Evolutionary conservation across 2,329 filamentous ascomycete species (phyloP).

Genomic region (Neoarthrinium moseri): DNA sequence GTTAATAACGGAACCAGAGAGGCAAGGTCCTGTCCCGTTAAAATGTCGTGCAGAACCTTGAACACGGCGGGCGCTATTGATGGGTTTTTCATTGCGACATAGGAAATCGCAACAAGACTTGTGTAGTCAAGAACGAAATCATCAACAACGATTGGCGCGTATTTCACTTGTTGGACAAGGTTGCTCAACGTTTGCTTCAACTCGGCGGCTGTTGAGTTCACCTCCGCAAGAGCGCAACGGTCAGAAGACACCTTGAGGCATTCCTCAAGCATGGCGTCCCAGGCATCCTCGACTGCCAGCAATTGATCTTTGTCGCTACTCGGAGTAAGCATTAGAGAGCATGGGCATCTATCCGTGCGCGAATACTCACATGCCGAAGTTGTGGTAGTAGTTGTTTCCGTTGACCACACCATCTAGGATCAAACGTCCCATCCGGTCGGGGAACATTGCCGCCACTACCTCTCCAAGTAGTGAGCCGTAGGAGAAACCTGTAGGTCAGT

Average conservation of each 20-base stretch:
- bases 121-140: conserved; percentile 25
- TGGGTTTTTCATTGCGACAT: neutral
- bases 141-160: conserved; percentile 22
- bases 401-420: conserved; percentile 36
- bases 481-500: conserved; percentile 28
- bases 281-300: conserved; percentile 23
- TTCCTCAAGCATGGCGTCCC: conserved; percentile 24
- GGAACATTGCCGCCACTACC: conserved; percentile 39
- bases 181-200: conserved; percentile 38
- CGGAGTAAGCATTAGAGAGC: neutral
- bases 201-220: conserved; percentile 29
- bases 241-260: conserved; percentile 25
- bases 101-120: conserved; percentile 8
- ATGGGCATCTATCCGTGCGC: neutral
- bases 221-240: conserved; percentile 25
- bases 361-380: conserved; percentile 14
- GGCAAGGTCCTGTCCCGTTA: neutral
- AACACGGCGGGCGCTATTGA: neutral
- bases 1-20: neutral
- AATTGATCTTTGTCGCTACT: conserved; percentile 22
- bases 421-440: conserved; percentile 35
- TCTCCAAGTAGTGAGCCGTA: conserved; percentile 39
- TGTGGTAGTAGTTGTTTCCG: conserved; percentile 29
- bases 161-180: conserved; percentile 25
- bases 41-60: neutral